Base-by-base conservation (phyloP, 2,329 filamentous ascomycete genomes). In the Bipolaris oryzae region DNA sequence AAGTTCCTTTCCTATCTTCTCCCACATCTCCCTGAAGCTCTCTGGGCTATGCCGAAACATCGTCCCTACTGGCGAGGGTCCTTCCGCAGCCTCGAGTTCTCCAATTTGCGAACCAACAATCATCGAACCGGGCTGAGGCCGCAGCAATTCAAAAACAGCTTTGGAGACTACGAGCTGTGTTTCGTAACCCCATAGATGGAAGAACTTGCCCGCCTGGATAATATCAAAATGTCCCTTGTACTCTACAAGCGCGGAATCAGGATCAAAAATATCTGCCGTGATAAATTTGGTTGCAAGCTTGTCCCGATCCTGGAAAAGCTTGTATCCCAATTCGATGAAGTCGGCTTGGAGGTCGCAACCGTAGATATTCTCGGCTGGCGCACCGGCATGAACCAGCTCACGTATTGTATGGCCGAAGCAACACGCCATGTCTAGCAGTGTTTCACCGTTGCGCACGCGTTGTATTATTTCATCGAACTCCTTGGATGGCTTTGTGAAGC, bases 311-410 rank as follows among this genome's bases (percentile, higher is more conserved):
- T 47, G 39, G 55, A 75, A 76, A 18, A 75, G 63, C 47, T 68
- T 57, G 55, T 73, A 86, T 25, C 85, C 85, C n/a, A 84, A 71
- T 10, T 84, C 78, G 50, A 86, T 77, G 61, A 86, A 84, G 10
- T 68, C 64, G 1, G 61, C 20, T 28, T 69, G 62, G 16, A 81
- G 61, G 54, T 82, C 79, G 13, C 70, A 68, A 21, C 78, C 79
- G 44, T 69, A 71, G 0, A 80, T 68, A 31, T 77, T 77, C 23
- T 70, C 61, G 2, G 73, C 58, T 2, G 78, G 78, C 2, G 69
- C 77, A 5, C 78, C 78, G 46, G 78, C 76, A 16, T 57, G 54
- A 3, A 62, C 73, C 10, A 81, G 68, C 48, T 77, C 71, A 1
- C 79, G 74, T 47, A 81, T 69, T 18, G 77, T 76, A 39, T 81